A percentile compares a stretch with the other conserved stretches of the same genome.
phyloP scores from a whole-genome alignment of 2,329 filamentous ascomycete species.

The Huntiella savannae region DNA sequence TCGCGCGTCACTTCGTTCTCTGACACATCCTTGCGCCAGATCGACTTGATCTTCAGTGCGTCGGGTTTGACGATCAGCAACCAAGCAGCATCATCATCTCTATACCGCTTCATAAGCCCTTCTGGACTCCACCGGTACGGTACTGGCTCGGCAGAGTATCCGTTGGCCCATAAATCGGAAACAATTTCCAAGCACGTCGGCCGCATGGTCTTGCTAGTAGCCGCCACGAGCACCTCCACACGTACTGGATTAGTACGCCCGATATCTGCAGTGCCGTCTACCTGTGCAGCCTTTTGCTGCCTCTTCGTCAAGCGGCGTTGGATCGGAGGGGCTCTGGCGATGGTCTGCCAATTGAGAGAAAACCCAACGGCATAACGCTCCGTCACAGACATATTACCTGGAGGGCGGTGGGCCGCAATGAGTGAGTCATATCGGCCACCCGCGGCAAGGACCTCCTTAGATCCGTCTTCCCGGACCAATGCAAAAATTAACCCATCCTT shows the following conservation, averaged over 20 bases:
- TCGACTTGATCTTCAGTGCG: conserved; percentile 61
- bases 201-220: conserved; percentile 62
- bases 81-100: conserved; percentile 66
- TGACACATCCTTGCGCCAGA: conserved; percentile 52
- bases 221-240: conserved; percentile 43
- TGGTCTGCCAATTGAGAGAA: conserved; percentile 70
- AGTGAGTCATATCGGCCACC: conserved; percentile 84
- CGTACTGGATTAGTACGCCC: neutral
- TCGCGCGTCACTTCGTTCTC: conserved; percentile 46
- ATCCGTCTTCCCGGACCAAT: conserved; percentile 70
- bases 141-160: conserved; percentile 76
- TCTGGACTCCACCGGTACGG: conserved; percentile 61
- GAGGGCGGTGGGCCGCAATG: conserved; percentile 65
- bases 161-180: conserved; percentile 60
- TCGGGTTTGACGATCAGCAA: conserved; percentile 73
- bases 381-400: conserved; percentile 39
- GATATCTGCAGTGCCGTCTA: conserved; percentile 10
- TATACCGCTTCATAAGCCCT: conserved; percentile 57
- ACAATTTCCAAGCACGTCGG: conserved; percentile 61
- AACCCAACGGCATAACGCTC: conserved; percentile 78
- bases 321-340: conserved; percentile 45
- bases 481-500: conserved; percentile 72
- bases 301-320: conserved; percentile 40
- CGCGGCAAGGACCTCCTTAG: conserved; percentile 73
- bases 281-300: conserved; percentile 42